Evolutionary conservation across 73 alveolate species (phyloP).

Genomic region (Paramecium pentaurelia): DNA sequence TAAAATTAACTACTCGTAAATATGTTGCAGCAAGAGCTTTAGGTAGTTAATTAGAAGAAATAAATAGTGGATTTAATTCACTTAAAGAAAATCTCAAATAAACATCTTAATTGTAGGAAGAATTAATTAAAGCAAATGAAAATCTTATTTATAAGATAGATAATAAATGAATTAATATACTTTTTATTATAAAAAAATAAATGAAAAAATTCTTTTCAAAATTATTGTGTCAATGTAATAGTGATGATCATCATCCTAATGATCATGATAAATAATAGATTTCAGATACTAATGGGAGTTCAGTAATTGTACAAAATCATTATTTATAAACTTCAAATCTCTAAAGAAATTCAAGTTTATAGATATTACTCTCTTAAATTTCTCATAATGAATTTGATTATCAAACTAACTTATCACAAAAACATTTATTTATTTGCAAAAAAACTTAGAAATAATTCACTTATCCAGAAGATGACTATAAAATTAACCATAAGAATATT

Average conservation of each 20-base stretch:
- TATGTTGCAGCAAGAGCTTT: conserved; percentile 22
- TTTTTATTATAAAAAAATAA: background rate
- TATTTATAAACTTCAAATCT: background rate
- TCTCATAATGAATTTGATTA: background rate
- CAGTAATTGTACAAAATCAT: background rate
- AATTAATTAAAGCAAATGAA: background rate
- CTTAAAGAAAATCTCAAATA: conserved; percentile 23
- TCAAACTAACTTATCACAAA: background rate
- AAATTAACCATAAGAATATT: background rate
- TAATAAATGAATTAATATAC: background rate
- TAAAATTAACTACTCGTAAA: conserved; percentile 16
- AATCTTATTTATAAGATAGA: background rate
- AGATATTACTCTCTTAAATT: background rate
- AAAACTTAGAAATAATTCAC: background rate
- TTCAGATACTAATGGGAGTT: background rate
- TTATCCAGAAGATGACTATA: background rate
- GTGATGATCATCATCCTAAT: background rate
- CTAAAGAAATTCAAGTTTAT: background rate
- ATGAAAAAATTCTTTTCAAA: background rate
- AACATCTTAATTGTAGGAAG: background rate
- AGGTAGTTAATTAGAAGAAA: conserved; percentile 25
- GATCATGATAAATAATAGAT: background rate
- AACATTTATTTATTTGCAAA: background rate
- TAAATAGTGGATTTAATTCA: conserved; percentile 15
- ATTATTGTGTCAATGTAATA: background rate